A percentile compares a stretch with the other conserved stretches of the same genome.
Evolutionary conservation across 2,329 filamentous ascomycete species (phyloP).

Genomic region (Chalara sp.): DNA sequence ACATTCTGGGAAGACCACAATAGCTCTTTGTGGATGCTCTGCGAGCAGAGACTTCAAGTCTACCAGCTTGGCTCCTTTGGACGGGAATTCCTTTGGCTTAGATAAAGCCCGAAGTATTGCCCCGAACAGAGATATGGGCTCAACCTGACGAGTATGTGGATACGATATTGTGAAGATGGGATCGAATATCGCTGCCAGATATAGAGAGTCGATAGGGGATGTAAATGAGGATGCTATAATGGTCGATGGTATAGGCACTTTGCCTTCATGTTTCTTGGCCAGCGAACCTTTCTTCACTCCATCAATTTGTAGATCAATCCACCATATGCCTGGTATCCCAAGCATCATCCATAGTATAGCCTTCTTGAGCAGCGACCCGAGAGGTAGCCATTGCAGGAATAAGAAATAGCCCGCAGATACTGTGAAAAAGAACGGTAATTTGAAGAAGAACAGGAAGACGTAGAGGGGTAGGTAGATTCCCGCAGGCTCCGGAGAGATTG

Average conservation of each 20-base stretch:
- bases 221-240: slow-evolving; percentile 89
- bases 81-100: slow-evolving; percentile 42
- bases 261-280: slow-evolving; percentile 62
- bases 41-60: slow-evolving; percentile 57
- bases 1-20: slow-evolving; percentile 89
- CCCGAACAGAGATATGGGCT: slow-evolving; percentile 67
- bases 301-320: slow-evolving; percentile 97
- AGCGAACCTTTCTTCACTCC: slow-evolving; percentile 89
- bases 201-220: slow-evolving; percentile 86
- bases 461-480: slow-evolving; percentile 58
- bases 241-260: slow-evolving; percentile 71
- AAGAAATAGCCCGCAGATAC: slow-evolving; percentile 68
- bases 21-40: slow-evolving; percentile 64
- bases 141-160: slow-evolving; percentile 65
- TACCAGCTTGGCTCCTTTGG: slow-evolving; percentile 43
- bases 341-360: slow-evolving; percentile 82
- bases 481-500: slow-evolving; percentile 61
- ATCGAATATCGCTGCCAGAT: slow-evolving; percentile 92
- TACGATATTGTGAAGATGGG: slow-evolving; percentile 88
- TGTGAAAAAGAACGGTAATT: slow-evolving; percentile 69
- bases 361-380: slow-evolving; percentile 66
- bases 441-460: slow-evolving; percentile 69
- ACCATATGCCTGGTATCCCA: slow-evolving; percentile 89
- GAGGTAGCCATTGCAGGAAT: slow-evolving; percentile 74
- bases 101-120: slow-evolving; percentile 70